Evolutionary conservation across 1,284 basidiomycete genomes (phyloP).

Genomic region (Lentinula novae-zelandiae): DNA sequence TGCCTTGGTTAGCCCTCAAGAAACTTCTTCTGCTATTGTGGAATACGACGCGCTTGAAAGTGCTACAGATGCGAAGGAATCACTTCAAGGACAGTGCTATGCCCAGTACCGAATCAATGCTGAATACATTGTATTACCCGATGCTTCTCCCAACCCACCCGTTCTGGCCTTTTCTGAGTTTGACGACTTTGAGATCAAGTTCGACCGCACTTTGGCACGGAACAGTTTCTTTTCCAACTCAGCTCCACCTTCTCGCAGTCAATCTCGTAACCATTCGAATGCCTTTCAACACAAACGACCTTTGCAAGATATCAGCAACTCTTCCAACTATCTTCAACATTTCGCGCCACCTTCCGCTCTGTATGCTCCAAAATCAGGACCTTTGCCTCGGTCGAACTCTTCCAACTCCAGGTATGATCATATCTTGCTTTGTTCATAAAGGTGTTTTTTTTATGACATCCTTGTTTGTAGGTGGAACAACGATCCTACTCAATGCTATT

Average conservation of each 20-base stretch:
- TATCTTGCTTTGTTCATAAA: background rate
- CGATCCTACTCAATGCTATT: conserved; percentile 4
- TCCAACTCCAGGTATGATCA: conserved; percentile 30
- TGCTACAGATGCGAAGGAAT: conserved; percentile 60
- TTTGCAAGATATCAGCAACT: conserved; percentile 16
- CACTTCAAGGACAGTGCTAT: conserved; percentile 58
- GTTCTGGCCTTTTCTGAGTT: conserved; percentile 10
- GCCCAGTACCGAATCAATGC: conserved; percentile 45
- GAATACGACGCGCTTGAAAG: conserved; percentile 50
- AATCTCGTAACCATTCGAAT: conserved; percentile 9
- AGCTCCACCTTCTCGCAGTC: conserved; percentile 7
- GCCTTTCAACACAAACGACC: conserved; percentile 10
- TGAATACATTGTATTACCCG: conserved; percentile 36
- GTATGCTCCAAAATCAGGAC: conserved; percentile 20
- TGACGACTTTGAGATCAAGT: background rate
- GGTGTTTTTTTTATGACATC: background rate
- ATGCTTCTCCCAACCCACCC: conserved; percentile 19
- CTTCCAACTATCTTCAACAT: conserved; percentile 6
- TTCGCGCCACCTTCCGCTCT: conserved; percentile 27
- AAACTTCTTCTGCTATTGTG: conserved; percentile 53
- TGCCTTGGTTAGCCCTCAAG: conserved; percentile 26
- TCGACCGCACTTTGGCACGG: background rate
- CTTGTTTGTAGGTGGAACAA: conserved; percentile 1
- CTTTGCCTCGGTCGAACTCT: conserved; percentile 29
- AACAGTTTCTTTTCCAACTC: conserved; percentile 1